Base-by-base conservation (phyloP, 176 grass and related monocot genomes). In the Carex myosuroides region DNA sequence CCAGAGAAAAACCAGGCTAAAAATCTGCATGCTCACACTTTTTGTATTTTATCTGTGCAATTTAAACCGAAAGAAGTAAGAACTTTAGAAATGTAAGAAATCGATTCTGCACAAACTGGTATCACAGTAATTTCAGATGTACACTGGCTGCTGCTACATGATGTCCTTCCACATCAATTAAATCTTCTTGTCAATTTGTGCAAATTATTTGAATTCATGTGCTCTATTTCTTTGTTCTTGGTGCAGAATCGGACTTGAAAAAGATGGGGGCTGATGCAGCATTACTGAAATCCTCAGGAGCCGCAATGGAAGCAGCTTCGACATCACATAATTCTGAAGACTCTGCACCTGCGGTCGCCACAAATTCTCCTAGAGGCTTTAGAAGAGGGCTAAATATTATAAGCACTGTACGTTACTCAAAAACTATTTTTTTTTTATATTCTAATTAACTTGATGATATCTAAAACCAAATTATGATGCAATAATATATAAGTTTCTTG, bases 201-300 rank as follows among this genome's bases (percentile, higher is more conserved):
- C 72, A 56, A 32, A 56, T 32, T 26, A 70, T 75, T 24, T 75
- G 46, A 54, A 26, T 8, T 75, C 21, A 54, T 24, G 46, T 52
- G 42, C 26, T 30, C 72, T 33, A 32, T 32, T 26, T 30, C 21
- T 56, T 24, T 56, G 8, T 13, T 77, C 50, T 32, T 77, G 53
- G 72, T 65, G 57, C 61, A 83, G 80, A 83, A 21, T 83, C 80
- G n/a, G 80, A 83, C 60, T 69, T 66, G 80, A 83, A 8, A 63
- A 83, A 30, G 24, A 52, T 66, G 22, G 13, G 21, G 68, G 42
- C 22, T 6, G 64, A 53, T 50, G 60, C 42, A 0, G 60, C 8
- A 78, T 78, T 78, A 78, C 52, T 0, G 13, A 53, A 75, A 46
- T 29, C 1, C 21, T 75, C 71, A 53, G 71, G 46, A 75, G 21